Evolutionary conservation across 129 eudicot species (phyloP).

Genomic region (Sambucus nigra): DNA sequence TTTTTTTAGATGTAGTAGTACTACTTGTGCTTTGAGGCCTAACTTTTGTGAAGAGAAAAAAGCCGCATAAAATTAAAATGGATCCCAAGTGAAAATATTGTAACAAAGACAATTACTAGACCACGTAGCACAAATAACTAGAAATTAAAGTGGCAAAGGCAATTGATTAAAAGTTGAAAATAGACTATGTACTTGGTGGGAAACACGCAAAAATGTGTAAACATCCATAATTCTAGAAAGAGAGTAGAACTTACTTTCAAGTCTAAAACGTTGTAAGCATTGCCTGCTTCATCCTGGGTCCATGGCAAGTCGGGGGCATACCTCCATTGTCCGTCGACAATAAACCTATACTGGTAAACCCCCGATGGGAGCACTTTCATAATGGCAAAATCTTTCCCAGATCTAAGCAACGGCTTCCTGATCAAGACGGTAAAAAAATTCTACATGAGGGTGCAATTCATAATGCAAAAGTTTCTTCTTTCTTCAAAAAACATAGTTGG

Average conservation of each 20-base stretch:
- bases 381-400: slow-evolving; percentile 93
- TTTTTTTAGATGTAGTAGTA: no score
- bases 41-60: no score
- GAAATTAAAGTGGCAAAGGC: no score
- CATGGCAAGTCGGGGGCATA: slow-evolving; percentile 84
- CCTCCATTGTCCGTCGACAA: slow-evolving; percentile 93
- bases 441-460: not conserved
- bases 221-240: not conserved
- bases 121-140: no score
- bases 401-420: slow-evolving; percentile 84
- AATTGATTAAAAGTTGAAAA: no score
- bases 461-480: not conserved
- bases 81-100: no score
- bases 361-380: slow-evolving; percentile 97
- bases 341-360: slow-evolving; percentile 85
- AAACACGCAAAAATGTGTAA: no score
- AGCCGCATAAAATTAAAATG: no score
- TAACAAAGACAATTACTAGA: no score
- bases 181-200: no score
- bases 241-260: slow-evolving; percentile 46
- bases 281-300: slow-evolving; percentile 86
- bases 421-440: slow-evolving; percentile 4
- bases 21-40: no score
- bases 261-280: slow-evolving; percentile 72
- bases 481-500: no score